Evolutionary conservation across 169 alveolate species (phyloP).

Genomic region (Eimeria brunetti): DNA sequence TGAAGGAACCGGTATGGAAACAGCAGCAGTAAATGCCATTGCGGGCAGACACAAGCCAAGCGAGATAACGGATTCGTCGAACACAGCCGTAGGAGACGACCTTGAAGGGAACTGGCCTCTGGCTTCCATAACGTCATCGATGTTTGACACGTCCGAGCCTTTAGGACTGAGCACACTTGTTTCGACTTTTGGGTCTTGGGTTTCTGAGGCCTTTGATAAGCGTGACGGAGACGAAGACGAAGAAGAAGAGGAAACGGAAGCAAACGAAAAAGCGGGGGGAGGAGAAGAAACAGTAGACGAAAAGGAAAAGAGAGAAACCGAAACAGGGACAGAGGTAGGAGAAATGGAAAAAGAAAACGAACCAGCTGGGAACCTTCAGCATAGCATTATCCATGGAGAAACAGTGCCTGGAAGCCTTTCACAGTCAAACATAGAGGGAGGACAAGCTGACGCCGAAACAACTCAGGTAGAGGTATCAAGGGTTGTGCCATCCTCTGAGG

Average conservation of each 20-base stretch:
- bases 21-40: constrained; percentile 14
- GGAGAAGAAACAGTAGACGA: neutral
- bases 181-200: constrained; percentile 60
- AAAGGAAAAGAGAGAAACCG: neutral
- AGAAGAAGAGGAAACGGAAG: neutral
- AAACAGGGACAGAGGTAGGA: neutral
- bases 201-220: constrained; percentile 38
- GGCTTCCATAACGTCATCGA: neutral
- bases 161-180: constrained; percentile 24
- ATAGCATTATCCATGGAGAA: neutral
- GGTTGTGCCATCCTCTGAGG: neutral
- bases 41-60: neutral
- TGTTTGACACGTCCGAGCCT: neutral
- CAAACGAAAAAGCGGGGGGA: neutral
- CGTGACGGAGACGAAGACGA: neutral
- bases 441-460: neutral
- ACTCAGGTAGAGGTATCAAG: neutral
- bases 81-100: neutral
- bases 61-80: neutral
- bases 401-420: neutral
- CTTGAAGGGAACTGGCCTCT: neutral
- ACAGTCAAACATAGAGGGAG: neutral
- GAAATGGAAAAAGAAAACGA: neutral
- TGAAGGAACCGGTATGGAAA: neutral
- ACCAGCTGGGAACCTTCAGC: neutral